Percentiles rank a stretch among this genome's conserved stretches.
Evolutionary conservation across 1,139 yeast species (phyloP).

Genomic region (Saccharomyces pastorianus): DNA sequence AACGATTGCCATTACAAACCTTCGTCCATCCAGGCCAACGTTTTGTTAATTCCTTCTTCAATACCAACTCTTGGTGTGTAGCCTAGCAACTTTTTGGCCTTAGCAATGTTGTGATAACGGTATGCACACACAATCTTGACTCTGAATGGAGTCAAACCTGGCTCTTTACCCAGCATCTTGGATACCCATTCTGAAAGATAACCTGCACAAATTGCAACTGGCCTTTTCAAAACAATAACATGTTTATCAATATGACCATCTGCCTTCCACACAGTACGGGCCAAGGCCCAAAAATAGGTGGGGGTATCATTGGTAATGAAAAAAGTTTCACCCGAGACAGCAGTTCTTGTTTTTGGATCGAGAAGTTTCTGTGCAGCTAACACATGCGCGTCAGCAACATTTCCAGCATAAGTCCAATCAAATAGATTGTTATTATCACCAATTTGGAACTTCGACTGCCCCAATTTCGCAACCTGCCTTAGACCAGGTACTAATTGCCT

Average conservation of each 20-base stretch:
- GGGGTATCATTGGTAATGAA: constrained; percentile 93
- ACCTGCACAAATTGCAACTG: constrained; percentile 72
- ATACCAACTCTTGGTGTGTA: constrained; percentile 75
- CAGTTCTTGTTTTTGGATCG: constrained; percentile 33
- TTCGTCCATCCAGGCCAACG: constrained; percentile 87
- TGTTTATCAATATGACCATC: constrained; percentile 74
- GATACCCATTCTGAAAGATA: constrained; percentile 69
- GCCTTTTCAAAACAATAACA: constrained; percentile 61
- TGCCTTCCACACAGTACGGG: constrained; percentile 94
- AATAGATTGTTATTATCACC: constrained; percentile 91
- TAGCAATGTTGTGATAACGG: constrained; percentile 85
- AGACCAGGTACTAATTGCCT: constrained; percentile 93
- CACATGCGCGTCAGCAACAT: constrained; percentile 94
- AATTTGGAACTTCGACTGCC: constrained; percentile 85
- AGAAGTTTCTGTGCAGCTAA: constrained; percentile 76
- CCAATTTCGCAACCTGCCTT: constrained; percentile 70
- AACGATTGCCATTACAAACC: constrained; percentile 11
- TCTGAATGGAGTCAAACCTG: constrained; percentile 94
- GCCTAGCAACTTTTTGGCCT: constrained; percentile 71
- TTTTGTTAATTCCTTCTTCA: constrained; percentile 72
- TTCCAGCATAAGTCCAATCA: constrained; percentile 99
- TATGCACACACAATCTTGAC: constrained; percentile 90
- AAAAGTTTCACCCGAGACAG: constrained; percentile 77
- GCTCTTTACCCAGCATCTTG: constrained; percentile 66
- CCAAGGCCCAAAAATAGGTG: constrained; percentile 93